Percentiles rank a stretch among this genome's conserved stretches.
Conservation (phyloP, 495 filamentous ascomycete species). For the Penicillium steckii region DNA sequence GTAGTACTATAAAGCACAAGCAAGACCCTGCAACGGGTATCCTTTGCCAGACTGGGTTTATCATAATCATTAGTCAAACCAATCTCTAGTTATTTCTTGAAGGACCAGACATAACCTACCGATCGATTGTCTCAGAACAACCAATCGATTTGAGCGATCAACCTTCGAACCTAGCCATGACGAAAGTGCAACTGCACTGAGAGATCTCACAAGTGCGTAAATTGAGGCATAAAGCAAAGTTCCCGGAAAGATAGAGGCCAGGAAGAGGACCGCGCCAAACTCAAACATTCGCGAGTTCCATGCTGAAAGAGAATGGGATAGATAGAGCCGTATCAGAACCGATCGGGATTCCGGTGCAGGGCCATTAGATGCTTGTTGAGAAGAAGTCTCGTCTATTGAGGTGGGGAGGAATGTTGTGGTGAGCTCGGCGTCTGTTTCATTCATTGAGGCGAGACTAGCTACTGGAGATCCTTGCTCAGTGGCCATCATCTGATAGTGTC, state of each 20-base stretch:
- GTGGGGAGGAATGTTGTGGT: background rate
- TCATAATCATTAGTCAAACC: background rate
- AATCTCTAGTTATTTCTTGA: background rate
- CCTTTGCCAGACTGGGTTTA: constrained; percentile 34
- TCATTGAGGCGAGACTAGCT: background rate
- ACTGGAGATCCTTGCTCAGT: background rate
- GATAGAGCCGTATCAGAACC: constrained; percentile 43
- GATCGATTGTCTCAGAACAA: constrained; percentile 49
- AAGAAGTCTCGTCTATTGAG: background rate
- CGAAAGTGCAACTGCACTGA: constrained; percentile 30
- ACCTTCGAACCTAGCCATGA: constrained; percentile 47
- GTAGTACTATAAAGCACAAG: constrained; percentile 26
- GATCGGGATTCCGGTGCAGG: constrained; percentile 5
- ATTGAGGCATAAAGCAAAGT: constrained; percentile 48
- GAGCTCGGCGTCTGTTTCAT: background rate
- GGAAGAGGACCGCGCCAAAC: constrained; percentile 61
- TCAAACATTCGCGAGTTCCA: constrained; percentile 74
- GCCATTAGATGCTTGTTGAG: background rate
- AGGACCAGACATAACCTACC: constrained; percentile 28
- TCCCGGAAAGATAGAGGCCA: constrained; percentile 56
- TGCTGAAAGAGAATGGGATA: constrained; percentile 64
- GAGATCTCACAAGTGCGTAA: constrained; percentile 35
- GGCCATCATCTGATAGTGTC: background rate
- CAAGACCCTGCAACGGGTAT: constrained; percentile 40
- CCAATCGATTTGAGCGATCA: constrained; percentile 44